phyloP scores from a whole-genome alignment of 1,284 basidiomycete species.

The Ceraceosorus guamensis region DNA sequence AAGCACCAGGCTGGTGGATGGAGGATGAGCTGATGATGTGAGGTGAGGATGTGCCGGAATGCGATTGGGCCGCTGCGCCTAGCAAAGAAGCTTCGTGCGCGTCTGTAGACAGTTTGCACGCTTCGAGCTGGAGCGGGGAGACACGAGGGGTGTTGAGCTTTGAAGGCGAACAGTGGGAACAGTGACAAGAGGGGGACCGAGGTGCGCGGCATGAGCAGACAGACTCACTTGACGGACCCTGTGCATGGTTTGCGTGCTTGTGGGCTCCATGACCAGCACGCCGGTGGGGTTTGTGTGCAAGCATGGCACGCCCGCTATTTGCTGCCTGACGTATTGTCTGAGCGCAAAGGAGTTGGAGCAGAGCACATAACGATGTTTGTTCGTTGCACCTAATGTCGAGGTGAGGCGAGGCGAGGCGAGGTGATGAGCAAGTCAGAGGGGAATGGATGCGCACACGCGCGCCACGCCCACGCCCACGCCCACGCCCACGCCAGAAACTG shows the following conservation, averaged over 20 bases:
- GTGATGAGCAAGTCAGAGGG: neutral
- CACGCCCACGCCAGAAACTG: slow-evolving; percentile 37
- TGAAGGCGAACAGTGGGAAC: no score
- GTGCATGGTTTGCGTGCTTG: slow-evolving; percentile 32
- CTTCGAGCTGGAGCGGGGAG: slow-evolving; percentile 15
- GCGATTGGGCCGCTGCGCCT: slow-evolving; percentile 14
- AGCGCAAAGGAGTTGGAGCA: slow-evolving; percentile 23
- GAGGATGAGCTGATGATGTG: no score
- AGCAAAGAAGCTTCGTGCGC: slow-evolving; percentile 8
- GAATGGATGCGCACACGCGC: neutral
- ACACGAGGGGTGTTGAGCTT: no score
- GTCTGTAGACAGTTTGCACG: slow-evolving; percentile 12
- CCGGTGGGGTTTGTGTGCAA: slow-evolving; percentile 39
- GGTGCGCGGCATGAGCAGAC: no score
- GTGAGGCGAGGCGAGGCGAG: slow-evolving; percentile 1
- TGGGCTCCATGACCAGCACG: slow-evolving; percentile 45
- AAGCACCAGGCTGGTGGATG: no score
- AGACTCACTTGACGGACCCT: slow-evolving; percentile 38
- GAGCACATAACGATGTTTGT: slow-evolving; percentile 45
- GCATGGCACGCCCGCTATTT: slow-evolving; percentile 32
- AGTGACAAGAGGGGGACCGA: no score
- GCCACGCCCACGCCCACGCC: neutral
- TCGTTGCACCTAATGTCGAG: slow-evolving; percentile 17
- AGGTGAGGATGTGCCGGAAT: slow-evolving; percentile 13
- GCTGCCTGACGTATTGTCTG: slow-evolving; percentile 19